Base-by-base conservation (phyloP, 805 yeast genomes). In the Candida golubevii region DNA sequence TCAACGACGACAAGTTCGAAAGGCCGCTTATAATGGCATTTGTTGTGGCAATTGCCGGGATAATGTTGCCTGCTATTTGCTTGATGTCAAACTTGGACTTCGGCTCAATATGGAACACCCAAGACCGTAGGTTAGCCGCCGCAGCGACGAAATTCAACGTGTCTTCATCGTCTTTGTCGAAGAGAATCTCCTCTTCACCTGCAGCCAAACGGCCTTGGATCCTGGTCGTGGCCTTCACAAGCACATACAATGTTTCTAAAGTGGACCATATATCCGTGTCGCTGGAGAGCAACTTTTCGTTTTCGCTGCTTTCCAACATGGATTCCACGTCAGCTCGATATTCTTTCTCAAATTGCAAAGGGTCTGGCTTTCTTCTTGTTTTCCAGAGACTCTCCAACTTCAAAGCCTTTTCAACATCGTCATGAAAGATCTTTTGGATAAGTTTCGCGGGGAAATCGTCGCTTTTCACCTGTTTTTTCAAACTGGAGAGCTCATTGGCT, bases 11-110 rank as follows among this genome's bases (percentile, higher is more conserved):
- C 33, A 91, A 61, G 3, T 89, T 82, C 12, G 93, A 84, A 53
- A 88, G 77, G 0, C 99, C 99, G 0, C 97, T 89, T 54, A 93
- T 83, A 11, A 93, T 83, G 1, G 99, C 98, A 62, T 93, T 93
- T 4, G 97, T 91, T 1, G 99, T 93, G 6, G 99, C 98, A 54
- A 95, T 90, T 0, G 99, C 99, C 0, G 99, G 99, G 34, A 93
- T 93, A 56, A 93, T 93, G 63, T 91, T 93, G 6, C 99, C 99
- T 0, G 99, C 99, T 51, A 91, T 89, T 57, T 86, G 95, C 61
- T 93, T 93, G 49, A 86, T 79, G 48, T 88, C 96, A 59, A 95
- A 93, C 47, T 86, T 83, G 3, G 93, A 74, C 59, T 85, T 83
- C 41, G 71, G 53, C 30, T 82, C 85, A 45, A 90, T 89, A 23